phyloP scores from a whole-genome alignment of 2,329 filamentous ascomycete genomes.

The Chaetomium sp. region DNA sequence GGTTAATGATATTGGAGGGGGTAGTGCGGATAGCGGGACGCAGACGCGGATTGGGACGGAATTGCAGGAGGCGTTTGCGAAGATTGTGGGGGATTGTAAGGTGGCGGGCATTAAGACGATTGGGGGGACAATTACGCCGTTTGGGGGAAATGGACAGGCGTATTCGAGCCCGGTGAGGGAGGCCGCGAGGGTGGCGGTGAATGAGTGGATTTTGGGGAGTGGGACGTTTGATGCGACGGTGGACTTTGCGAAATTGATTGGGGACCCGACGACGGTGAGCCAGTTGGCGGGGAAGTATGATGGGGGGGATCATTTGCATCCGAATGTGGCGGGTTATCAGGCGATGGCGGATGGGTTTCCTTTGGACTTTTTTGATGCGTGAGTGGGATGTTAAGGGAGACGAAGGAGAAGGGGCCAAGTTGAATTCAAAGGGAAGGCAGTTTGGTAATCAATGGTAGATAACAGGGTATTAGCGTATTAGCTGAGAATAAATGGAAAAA shows the following conservation, averaged over 20 bases:
- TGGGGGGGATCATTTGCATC: slow-evolving; percentile 60
- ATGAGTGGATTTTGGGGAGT: slow-evolving; percentile 52
- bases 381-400: neutral
- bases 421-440: no score
- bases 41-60: slow-evolving; percentile 44
- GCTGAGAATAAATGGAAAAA: neutral
- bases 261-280: slow-evolving; percentile 42
- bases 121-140: slow-evolving; percentile 61
- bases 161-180: slow-evolving; percentile 52
- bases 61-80: slow-evolving; percentile 51
- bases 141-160: slow-evolving; percentile 43
- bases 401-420: neutral
- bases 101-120: slow-evolving; percentile 50
- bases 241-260: slow-evolving; percentile 55
- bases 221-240: slow-evolving; percentile 53
- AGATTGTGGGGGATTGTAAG: slow-evolving; percentile 51
- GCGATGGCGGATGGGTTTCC: slow-evolving; percentile 54
- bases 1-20: slow-evolving; percentile 61
- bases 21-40: slow-evolving; percentile 35
- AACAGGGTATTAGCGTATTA: neutral
- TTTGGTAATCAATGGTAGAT: neutral
- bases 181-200: slow-evolving; percentile 49
- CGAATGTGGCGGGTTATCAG: slow-evolving; percentile 53
- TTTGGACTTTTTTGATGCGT: slow-evolving; percentile 41
- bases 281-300: slow-evolving; percentile 47